Evolutionary conservation across 225 moss, liverwort and hornwort genomes (phyloP), one percentile per base, ranked within the genome.

Genomic region (Anthoceros angustus): DNA sequence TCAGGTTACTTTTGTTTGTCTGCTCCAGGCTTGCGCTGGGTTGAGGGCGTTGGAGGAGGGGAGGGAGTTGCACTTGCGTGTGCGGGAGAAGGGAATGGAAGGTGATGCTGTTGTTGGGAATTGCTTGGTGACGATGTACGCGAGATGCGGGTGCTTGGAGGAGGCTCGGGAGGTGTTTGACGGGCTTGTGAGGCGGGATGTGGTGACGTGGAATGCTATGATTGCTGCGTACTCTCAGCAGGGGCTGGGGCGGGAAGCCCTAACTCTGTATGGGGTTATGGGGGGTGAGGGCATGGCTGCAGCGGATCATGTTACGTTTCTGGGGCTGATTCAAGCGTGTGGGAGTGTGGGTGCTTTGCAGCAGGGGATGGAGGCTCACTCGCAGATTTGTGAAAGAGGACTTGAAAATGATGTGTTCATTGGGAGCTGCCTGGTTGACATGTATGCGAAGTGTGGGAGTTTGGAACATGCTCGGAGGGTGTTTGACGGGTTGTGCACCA

Each of bases 121-220:
- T 23, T 55, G 10, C 14, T 23, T 55, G 7, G 55, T 55, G 1
- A 23, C 18, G 5, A 55, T 55, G 55, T 55, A 55, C 23, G 12
- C 55, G 23, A 55, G 14, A 15, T 55, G 55, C 23, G 55, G 55
- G n/a, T 18, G 55, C 55, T 55, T 55, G 4, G 55, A 55, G 55
- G 55, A 55, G 18, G 55, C 55, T 55, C 55, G 55, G 10, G 23
- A 55, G 55, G 55, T 55, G 12, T 55, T 55, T 55, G 55, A 55
- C 55, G 23, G 23, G 7, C n/a, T 20, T 7, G n/a, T 23, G 23
- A 7, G n/a, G 7, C 18, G n/a, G 23, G 23, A 55, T 23, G 55
- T 55, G 55, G 55, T 55, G 55, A 23, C 14, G 23, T 55, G 55
- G 55, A 55, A 18, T 55, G 55, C 55, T 15, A 55, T 55, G 8